Conservation (phyloP, 2,329 filamentous ascomycete genomes). For the Kalmusia sp. region DNA sequence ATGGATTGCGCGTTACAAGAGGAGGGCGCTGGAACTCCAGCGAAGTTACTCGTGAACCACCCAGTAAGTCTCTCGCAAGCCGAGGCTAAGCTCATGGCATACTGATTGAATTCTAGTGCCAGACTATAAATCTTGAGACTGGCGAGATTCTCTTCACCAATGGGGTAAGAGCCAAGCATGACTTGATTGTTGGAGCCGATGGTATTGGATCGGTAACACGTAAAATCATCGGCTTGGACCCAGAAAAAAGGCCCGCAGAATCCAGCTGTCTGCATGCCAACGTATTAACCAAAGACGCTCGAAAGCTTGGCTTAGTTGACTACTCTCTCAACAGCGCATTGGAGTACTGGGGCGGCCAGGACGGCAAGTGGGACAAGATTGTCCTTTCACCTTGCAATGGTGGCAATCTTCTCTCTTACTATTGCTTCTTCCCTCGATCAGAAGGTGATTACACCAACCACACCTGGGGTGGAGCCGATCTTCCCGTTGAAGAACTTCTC, state of each 20-base stretch:
- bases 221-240: constrained; percentile 66
- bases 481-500: constrained; percentile 65
- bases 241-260: constrained; percentile 65
- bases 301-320: constrained; percentile 66
- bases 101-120: constrained; percentile 44
- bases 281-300: constrained; percentile 66
- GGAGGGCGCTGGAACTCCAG: constrained; percentile 54
- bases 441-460: constrained; percentile 68
- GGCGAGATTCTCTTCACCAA: constrained; percentile 53
- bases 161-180: constrained; percentile 58
- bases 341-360: constrained; percentile 75
- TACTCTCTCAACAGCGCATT: constrained; percentile 67
- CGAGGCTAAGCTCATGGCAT: neutral
- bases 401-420: constrained; percentile 70
- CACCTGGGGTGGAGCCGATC: constrained; percentile 62
- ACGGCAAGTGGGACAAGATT: constrained; percentile 71
- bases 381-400: constrained; percentile 73
- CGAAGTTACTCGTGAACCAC: constrained; percentile 64
- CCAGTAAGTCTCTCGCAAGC: constrained; percentile 22
- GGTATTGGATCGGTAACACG: constrained; percentile 73
- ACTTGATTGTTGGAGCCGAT: constrained; percentile 69
- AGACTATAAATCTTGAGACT: constrained; percentile 59
- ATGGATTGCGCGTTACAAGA: constrained; percentile 63
- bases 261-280: constrained; percentile 71
- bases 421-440: constrained; percentile 71